Base-by-base conservation (phyloP, 2,329 filamentous ascomycete species). In the Colletotrichum cereale region DNA sequence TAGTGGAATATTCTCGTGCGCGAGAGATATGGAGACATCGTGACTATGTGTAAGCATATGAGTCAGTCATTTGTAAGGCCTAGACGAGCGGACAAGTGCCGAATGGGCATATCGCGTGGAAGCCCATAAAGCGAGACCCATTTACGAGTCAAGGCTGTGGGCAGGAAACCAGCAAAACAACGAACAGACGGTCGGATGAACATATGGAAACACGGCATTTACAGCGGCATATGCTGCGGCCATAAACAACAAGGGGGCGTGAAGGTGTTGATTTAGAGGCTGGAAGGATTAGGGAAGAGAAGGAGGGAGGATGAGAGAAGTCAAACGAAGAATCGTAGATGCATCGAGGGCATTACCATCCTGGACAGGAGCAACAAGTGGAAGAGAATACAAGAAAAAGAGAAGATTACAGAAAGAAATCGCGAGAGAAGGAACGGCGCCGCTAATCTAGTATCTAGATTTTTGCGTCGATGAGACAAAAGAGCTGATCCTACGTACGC, bases 11-110 rank as follows among this genome's bases (percentile, higher is more conserved):
- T 79, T 80, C 66, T 88, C 85, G 73, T 86, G 84, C 1, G 85
- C 83, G 26, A 87, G 76, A 2, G 86, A 83, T 69, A 88, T 86
- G 24, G 81, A 81, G 21, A 84, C 79, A 71, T 88, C 86, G 73
- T 84, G 79, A 29, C 86, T 87, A 57, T 52, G 55, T 55, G 31
- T 56, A 56, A 36, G 52, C 31, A 38, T 62, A 69, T 64, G 69
- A 68, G 66, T 65, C 66, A 66, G 70, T 71, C 40, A 31, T 48
- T 14, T 36, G 42, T 61, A 48, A 56, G 47, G 38, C 38, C 42
- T 64, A 47, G 52, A 57, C 69, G 53, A 53, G 26, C 55, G 31
- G 31, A 38, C 31, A 36, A 56, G n/a, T 55, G 29, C 52, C 53
- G 57, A 40, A 64, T 48, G 40, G 56, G 63, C 56, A 71, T 71